A percentile compares a stretch with the other conserved stretches of the same genome.
Conservation (phyloP, 2,329 filamentous ascomycete genomes). For the Westerdykella aurantiaca region DNA sequence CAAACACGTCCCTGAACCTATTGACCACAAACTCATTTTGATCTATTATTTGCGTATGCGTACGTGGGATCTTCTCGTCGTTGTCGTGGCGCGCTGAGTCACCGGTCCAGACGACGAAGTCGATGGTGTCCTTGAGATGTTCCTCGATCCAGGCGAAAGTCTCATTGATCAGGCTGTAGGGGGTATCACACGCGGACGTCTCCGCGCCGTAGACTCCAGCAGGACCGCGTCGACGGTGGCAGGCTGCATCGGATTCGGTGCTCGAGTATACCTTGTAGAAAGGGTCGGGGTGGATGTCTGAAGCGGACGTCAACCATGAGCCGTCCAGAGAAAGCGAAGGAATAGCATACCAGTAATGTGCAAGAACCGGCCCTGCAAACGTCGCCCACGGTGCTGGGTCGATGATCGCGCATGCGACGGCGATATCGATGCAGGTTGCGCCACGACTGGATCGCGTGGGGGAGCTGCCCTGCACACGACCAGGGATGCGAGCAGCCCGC, state of each 20-base stretch:
- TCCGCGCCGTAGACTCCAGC: slow-evolving; percentile 81
- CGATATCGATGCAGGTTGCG: slow-evolving; percentile 6
- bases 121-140: slow-evolving; percentile 70
- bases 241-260: slow-evolving; percentile 62
- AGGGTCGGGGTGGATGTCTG: slow-evolving; percentile 87
- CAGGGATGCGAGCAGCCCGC: slow-evolving; percentile 23
- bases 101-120: slow-evolving; percentile 91
- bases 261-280: slow-evolving; percentile 78
- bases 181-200: slow-evolving; percentile 83
- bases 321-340: background rate
- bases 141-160: slow-evolving; percentile 84
- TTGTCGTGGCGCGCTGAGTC: slow-evolving; percentile 87
- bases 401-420: slow-evolving; percentile 6
- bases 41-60: slow-evolving; percentile 65
- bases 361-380: slow-evolving; percentile 63
- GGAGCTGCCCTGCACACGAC: slow-evolving; percentile 19
- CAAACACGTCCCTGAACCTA: slow-evolving; percentile 72
- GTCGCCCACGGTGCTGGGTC: slow-evolving; percentile 12
- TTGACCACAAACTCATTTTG: slow-evolving; percentile 70
- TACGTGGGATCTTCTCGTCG: slow-evolving; percentile 74
- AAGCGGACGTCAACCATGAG: slow-evolving; percentile 4
- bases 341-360: slow-evolving; percentile 71
- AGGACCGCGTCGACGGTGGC: slow-evolving; percentile 70
- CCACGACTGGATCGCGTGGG: too few relatives aligned
- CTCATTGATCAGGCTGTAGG: slow-evolving; percentile 71